A percentile compares a stretch with the other conserved stretches of the same genome.
These are phyloP conservation scores for Penicillium paneum DNA, from an alignment of 2,329 filamentous ascomycete genomes.

Conservation along the genomic window DNA sequence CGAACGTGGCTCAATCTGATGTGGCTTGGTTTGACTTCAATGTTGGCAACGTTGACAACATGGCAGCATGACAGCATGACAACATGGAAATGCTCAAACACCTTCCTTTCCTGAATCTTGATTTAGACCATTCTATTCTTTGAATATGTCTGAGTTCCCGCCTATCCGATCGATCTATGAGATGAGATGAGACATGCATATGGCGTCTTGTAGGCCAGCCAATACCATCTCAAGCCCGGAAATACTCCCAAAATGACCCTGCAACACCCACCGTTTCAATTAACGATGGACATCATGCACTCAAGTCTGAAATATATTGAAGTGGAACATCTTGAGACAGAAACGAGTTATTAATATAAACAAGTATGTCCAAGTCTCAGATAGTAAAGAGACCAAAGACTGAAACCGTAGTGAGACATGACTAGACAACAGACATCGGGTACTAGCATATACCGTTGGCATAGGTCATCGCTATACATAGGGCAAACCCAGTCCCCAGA, in stretches of 20 bases:
- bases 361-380: neutral
- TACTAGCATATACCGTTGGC: neutral
- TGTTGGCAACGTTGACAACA: neutral
- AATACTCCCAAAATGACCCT: neutral
- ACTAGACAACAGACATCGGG: neutral
- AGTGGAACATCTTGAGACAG: slow-evolving; percentile 4
- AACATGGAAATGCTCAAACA: neutral
- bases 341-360: too few species aligned
- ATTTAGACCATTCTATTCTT: neutral
- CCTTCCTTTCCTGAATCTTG: neutral
- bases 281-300: neutral
- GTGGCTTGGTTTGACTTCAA: neutral
- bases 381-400: neutral
- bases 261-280: slow-evolving; percentile 1
- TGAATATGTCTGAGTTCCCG: slow-evolving; percentile 2
- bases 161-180: slow-evolving; percentile 7
- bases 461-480: neutral
- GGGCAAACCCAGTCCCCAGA: neutral
- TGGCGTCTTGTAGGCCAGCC: neutral
- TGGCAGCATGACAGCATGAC: neutral
- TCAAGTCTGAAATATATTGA: neutral
- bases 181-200: neutral
- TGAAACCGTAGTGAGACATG: slow-evolving; percentile 11
- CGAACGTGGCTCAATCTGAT: neutral
- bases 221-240: neutral